phyloP scores from a whole-genome alignment of 1,284 basidiomycete genomes.

The Moesziomyces aphidis region DNA sequence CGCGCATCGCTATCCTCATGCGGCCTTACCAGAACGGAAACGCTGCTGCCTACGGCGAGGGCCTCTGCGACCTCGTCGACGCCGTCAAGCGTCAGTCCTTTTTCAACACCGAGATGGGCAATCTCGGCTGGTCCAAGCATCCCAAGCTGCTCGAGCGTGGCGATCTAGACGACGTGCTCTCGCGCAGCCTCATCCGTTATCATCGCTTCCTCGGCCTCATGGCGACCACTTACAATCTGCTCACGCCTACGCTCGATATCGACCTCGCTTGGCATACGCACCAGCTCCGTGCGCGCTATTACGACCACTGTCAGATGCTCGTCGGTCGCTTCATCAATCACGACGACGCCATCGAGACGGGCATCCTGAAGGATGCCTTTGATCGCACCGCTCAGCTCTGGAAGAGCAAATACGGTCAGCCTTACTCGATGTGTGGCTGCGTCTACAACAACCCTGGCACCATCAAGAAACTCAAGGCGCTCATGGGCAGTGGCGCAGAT shows the following conservation, averaged over 20 bases:
- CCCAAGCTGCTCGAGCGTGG: slow-evolving; percentile 22
- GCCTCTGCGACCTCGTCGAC: slow-evolving; percentile 40
- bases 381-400: slow-evolving; percentile 49
- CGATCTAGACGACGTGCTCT: slow-evolving; percentile 26
- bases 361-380: slow-evolving; percentile 47
- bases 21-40: slow-evolving; percentile 42
- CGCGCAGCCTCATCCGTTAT: slow-evolving; percentile 50
- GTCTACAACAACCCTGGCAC: slow-evolving; percentile 38
- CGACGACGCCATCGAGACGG: slow-evolving; percentile 57
- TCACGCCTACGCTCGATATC: slow-evolving; percentile 58
- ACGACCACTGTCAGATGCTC: slow-evolving; percentile 32
- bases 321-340: slow-evolving; percentile 59
- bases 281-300: slow-evolving; percentile 40
- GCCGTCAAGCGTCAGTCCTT: slow-evolving; percentile 44
- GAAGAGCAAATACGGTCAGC: slow-evolving; percentile 46
- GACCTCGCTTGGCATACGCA: slow-evolving; percentile 62
- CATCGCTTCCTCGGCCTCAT: slow-evolving; percentile 50
- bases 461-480: slow-evolving; percentile 30
- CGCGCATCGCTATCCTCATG: slow-evolving; percentile 36
- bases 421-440: slow-evolving; percentile 55
- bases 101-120: slow-evolving; percentile 45
- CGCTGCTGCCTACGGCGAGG: slow-evolving; percentile 38
- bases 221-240: slow-evolving; percentile 9
- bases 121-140: slow-evolving; percentile 48
- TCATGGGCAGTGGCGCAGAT: slow-evolving; percentile 18